Conservation (phyloP, 805 yeast genomes). For the Zygosaccharomyces bisporus region DNA sequence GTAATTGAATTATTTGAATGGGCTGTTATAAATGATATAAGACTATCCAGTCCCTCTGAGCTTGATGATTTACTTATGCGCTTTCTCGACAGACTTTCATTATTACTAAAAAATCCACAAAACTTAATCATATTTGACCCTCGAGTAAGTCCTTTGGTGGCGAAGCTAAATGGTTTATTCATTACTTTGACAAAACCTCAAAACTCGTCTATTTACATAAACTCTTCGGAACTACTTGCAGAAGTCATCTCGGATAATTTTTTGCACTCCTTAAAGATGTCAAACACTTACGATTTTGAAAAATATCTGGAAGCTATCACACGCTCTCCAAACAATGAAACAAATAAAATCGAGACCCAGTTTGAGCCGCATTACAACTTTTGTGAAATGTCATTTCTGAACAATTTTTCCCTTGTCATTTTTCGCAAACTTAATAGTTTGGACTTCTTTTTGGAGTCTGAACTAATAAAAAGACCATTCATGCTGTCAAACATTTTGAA, state of each 20-base stretch:
- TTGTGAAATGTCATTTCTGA: constrained; percentile 16
- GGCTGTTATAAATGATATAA: constrained; percentile 37
- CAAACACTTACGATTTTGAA: constrained; percentile 21
- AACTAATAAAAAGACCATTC: constrained; percentile 13
- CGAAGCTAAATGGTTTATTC: constrained; percentile 29
- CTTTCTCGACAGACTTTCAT: constrained; percentile 25
- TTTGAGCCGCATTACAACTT: constrained; percentile 9
- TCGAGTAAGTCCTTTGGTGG: constrained; percentile 23
- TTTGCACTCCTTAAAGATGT: constrained; percentile 31
- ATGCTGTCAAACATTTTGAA: constrained; percentile 19
- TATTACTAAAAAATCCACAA: constrained; percentile 30
- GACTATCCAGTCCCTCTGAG: constrained; percentile 37
- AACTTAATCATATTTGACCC: constrained; percentile 33
- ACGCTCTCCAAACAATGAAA: neutral
- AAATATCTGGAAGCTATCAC: constrained; percentile 14
- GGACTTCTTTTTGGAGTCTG: constrained; percentile 10
- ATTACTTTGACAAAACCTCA: constrained; percentile 34
- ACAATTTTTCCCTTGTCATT: constrained; percentile 12
- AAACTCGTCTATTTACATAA: constrained; percentile 31
- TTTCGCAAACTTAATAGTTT: constrained; percentile 13
- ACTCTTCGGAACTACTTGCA: constrained; percentile 33
- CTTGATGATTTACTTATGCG: constrained; percentile 30
- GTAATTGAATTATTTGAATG: constrained; percentile 38
- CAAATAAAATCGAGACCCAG: neutral
- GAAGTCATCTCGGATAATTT: constrained; percentile 38